Base-by-base conservation (phyloP, 108 stramenopile genomes). In the Phaeodactylum tricornutum region DNA sequence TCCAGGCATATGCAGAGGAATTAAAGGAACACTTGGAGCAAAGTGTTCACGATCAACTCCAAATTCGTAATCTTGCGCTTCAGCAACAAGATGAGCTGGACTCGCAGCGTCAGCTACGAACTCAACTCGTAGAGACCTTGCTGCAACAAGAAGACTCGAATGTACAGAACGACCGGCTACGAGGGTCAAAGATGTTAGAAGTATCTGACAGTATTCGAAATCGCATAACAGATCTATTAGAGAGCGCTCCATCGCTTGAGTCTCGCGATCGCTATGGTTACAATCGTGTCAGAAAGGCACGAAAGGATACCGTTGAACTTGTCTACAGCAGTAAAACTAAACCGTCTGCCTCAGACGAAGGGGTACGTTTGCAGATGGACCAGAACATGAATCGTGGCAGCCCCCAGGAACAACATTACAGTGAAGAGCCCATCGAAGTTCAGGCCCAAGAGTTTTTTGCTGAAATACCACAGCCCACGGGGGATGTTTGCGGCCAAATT, bases 51-150 rank as follows among this genome's bases (percentile, higher is more conserved):
- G 60, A 69, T 21, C 74, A 75, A 41, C 29, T 46, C 19, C 32
- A 42, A 21, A 29, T 75, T 1, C 63, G 63, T 24, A 38, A 48
- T 23, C 45, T 55, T 4, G 60, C 55, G 28, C 23, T 32, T 5
- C 43, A 59, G 49, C 74, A 75, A 43, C 67, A 69, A 50, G 50
- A 66, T 27, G 54, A 69, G 33, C 22, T 69, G 16, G 64, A 69
- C 6, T 29, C 60, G 30, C 50, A 64, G 16, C 50, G 65, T 30
- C 42, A 49, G 43, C 23, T 69, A 29, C 48, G 74, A 32, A 38
- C 55, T 20, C 62, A 75, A 41, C 49, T 75, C 26, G 30, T 75
- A 25, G 52, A 64, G 14, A 61, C 59, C 8, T 39, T 75, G 45
- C 31, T 62, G 12, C 47, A 69, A 45, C 66, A 66, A 47, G 73